Conservation (phyloP, 371 early-diverging fungal genomes). For the Choanephora cucurbitarum region DNA sequence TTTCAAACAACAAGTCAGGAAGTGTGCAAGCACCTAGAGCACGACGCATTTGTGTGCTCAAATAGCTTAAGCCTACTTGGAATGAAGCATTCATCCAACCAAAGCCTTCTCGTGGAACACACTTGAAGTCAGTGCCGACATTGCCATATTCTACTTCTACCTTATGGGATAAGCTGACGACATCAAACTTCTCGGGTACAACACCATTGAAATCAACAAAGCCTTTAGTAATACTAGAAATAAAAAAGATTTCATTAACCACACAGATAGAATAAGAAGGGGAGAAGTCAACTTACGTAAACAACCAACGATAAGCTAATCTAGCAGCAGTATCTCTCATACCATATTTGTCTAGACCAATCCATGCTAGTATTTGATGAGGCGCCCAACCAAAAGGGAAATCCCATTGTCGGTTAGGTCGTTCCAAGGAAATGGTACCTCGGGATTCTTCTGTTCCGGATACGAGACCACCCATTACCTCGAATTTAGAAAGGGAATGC, state of each 20-base stretch:
- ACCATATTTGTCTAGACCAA: constrained; percentile 79
- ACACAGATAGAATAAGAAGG: constrained; percentile 9
- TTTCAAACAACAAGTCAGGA: constrained; percentile 63
- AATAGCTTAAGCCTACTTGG: constrained; percentile 77
- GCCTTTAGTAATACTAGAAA: constrained; percentile 68
- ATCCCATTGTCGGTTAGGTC: constrained; percentile 95
- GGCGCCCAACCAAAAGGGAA: constrained; percentile 96
- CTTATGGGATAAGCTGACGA: constrained; percentile 84
- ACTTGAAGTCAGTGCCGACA: constrained; percentile 88
- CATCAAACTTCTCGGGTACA: constrained; percentile 93
- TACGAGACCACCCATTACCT: constrained; percentile 81
- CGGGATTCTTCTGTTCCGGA: constrained; percentile 84
- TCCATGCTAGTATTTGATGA: constrained; percentile 94
- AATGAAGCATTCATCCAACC: constrained; percentile 96
- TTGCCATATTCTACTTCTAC: constrained; percentile 92
- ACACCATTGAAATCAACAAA: constrained; percentile 95
- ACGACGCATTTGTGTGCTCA: constrained; percentile 66
- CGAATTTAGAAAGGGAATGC: constrained; percentile 57
- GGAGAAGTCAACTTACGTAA: constrained; percentile 53
- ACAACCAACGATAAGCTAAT: constrained; percentile 92
- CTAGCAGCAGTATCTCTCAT: constrained; percentile 68
- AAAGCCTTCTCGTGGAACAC: constrained; percentile 89
- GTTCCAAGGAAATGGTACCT: constrained; percentile 66
- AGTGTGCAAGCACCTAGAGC: constrained; percentile 77
- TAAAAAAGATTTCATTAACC: neutral